phyloP scores from a whole-genome alignment of 345 rosid genomes.

The Eucalyptus curtisii region DNA sequence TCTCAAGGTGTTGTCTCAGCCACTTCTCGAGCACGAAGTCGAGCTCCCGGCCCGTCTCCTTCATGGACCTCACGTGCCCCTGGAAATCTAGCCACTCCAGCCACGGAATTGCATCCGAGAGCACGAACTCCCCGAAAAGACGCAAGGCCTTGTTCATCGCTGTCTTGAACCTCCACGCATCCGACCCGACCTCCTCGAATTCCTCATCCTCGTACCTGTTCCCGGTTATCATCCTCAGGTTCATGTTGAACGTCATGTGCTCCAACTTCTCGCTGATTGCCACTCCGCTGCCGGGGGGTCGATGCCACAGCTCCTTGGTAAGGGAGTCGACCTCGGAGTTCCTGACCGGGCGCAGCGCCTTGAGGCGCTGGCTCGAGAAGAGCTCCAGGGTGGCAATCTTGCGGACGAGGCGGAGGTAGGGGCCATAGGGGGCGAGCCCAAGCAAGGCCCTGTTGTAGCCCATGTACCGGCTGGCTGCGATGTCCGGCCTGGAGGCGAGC shows the following conservation, averaged over 20 bases:
- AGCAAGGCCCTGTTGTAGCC: neutral
- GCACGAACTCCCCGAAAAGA: neutral
- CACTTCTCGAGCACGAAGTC: conserved; percentile 1
- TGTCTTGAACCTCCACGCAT: neutral
- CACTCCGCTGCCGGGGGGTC: neutral
- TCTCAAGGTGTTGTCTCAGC: neutral
- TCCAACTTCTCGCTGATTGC: neutral
- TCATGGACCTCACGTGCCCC: conserved; percentile 8
- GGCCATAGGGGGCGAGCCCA: neutral
- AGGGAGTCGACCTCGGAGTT: neutral
- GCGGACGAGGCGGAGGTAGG: neutral
- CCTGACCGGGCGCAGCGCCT: neutral
- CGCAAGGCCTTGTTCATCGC: neutral
- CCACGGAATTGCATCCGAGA: conserved; percentile 3
- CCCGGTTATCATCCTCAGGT: neutral
- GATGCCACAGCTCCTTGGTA: neutral
- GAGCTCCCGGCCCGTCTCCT: neutral
- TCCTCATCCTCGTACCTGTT: neutral
- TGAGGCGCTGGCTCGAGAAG: neutral
- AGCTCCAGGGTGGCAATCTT: neutral
- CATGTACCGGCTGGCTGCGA: neutral
- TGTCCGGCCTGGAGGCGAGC: neutral
- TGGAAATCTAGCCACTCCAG: neutral
- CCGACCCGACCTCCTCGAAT: neutral
- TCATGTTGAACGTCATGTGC: neutral